Base-by-base conservation (phyloP, 805 yeast species). In the Wickerhamiella hasegawae region DNA sequence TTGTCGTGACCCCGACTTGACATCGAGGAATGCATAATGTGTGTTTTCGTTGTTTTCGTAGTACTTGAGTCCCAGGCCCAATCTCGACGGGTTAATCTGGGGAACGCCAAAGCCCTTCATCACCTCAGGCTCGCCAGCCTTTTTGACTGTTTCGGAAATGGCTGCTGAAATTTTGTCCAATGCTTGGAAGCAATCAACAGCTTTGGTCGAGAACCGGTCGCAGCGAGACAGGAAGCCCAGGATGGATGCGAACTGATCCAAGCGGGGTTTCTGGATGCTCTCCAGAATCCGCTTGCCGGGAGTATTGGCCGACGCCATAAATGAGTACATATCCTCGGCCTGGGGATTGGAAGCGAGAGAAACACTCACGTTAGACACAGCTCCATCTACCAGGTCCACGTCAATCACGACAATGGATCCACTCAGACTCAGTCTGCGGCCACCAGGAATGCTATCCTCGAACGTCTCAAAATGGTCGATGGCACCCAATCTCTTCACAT, bases 361-460 rank as follows among this genome's bases (percentile, higher is more conserved):
- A 6, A 53, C 44, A 18, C 43, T 35, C 16, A 55, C 52, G 22
- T 40, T 36, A 20, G 39, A 33, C n/a, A 52, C 51, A 8, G 22
- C 18, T 17, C 48, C 44, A 11, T 40, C 32, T 8, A 40, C 40
- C 28, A 48, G 40, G 29, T 48, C 51, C 4, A 53, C 45, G 37
- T 59, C 64, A 1, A 59, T 44, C 12, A 59, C 53, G 9, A 58
- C 52, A 24, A 58, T 56, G 10, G 58, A 46, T 3, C 63, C 63
- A 3, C 60, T 57, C 3, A 59, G 44, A 18, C 59, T 53, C 17
- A 59, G 43, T 4, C 63, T 45, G 22, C 48, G 53, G n/a, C 54
- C 57, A 20, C 44, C 44, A 6, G 43, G 42, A 4, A 39, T 38
- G 26, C 32, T 36, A 24, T 58, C 63, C 31, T 58, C 60, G 34